These are phyloP conservation scores for Litchi chinensis DNA, from an alignment of 345 rosid genomes.

Conservation along the genomic window DNA sequence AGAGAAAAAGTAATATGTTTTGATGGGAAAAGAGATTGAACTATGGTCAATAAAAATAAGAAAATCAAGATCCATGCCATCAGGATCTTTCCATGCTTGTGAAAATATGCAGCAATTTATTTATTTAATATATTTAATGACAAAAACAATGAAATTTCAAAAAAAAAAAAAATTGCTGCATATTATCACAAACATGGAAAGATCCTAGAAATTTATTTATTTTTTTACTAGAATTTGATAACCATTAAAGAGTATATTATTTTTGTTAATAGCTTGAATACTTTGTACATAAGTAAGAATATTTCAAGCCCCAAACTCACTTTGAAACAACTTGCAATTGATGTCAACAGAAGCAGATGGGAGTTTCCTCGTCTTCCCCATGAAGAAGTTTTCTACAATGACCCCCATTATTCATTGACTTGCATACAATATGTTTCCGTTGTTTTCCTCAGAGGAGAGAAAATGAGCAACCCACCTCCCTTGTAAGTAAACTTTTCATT, in stretches of 20 bases:
- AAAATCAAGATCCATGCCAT: too few species aligned
- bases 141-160: too few species aligned
- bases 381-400: not conserved
- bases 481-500: constrained; percentile 8
- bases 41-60: too few species aligned
- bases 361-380: not conserved
- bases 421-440: not conserved
- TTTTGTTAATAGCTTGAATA: not conserved
- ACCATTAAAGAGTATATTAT: not conserved
- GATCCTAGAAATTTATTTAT: too few species aligned
- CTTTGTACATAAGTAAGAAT: not conserved
- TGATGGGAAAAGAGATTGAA: too few species aligned
- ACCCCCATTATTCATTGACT: not conserved
- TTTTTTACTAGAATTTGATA: not conserved
- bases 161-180: too few species aligned
- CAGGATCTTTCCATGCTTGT: too few species aligned
- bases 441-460: not conserved
- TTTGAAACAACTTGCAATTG: not conserved
- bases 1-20: too few species aligned
- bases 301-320: not conserved
- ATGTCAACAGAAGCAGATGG: not conserved
- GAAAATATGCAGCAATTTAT: too few species aligned
- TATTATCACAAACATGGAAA: too few species aligned
- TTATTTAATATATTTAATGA: too few species aligned
- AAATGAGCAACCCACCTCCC: constrained; percentile 17